Evolutionary conservation across 2,329 filamentous ascomycete species (phyloP).

Genomic region (Arthrobotrys sphaeroides): DNA sequence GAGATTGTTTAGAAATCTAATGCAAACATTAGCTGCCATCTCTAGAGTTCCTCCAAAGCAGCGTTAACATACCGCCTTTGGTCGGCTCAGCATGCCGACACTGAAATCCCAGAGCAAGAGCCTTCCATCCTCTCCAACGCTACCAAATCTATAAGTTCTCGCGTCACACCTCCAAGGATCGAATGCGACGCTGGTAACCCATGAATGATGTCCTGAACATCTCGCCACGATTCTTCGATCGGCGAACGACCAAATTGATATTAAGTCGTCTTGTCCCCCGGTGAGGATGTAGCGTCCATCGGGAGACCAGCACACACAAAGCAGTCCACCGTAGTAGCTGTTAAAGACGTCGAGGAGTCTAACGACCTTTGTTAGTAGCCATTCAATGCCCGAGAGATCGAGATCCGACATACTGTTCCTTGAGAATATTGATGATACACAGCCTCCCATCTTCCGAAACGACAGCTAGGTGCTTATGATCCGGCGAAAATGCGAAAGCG

Average conservation of each 20-base stretch:
- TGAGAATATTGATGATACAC: slow-evolving; percentile 88
- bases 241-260: slow-evolving; percentile 91
- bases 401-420: slow-evolving; percentile 75
- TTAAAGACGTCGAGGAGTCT: slow-evolving; percentile 87
- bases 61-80: slow-evolving; percentile 76
- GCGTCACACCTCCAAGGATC: slow-evolving; percentile 98
- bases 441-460: slow-evolving; percentile 91
- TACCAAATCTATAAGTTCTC: slow-evolving; percentile 92
- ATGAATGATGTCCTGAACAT: slow-evolving; percentile 94
- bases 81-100: slow-evolving; percentile 92
- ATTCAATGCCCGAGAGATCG: background rate
- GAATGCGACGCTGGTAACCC: slow-evolving; percentile 92
- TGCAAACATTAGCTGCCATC: background rate
- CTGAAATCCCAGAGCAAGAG: slow-evolving; percentile 97
- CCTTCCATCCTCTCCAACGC: slow-evolving; percentile 91
- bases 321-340: slow-evolving; percentile 91
- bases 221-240: slow-evolving; percentile 87
- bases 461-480: slow-evolving; percentile 84
- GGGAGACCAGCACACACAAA: slow-evolving; percentile 95
- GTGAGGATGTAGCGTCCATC: slow-evolving; percentile 96
- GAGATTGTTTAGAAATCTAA: slow-evolving; percentile 58
- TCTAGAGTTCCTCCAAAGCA: slow-evolving; percentile 32
- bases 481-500: slow-evolving; percentile 89
- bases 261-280: slow-evolving; percentile 92
- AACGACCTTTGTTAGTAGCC: background rate